Percentiles rank a stretch among this genome's conserved stretches.
Evolutionary conservation across 371 early-diverging fungal genomes (phyloP).

Genomic region (Capniomyces stellatus): DNA sequence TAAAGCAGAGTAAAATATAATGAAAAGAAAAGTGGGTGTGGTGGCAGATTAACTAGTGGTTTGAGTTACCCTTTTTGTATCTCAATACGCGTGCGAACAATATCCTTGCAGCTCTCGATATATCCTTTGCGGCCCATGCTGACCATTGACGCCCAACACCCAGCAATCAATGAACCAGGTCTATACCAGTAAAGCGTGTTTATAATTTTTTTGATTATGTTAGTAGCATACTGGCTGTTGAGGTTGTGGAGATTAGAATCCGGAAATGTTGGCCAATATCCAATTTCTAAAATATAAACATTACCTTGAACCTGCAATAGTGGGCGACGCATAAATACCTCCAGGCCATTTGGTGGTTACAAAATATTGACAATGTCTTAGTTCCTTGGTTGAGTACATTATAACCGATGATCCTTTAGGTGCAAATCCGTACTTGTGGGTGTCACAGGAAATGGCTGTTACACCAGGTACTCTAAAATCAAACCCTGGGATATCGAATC

Average conservation of each 20-base stretch:
- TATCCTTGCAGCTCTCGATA: constrained; percentile 54
- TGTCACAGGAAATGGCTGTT: constrained; percentile 88
- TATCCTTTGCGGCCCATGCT: constrained; percentile 77
- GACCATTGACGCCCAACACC: constrained; percentile 88
- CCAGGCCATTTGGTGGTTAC: constrained; percentile 82
- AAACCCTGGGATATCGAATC: constrained; percentile 57
- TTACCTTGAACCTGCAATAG: constrained; percentile 76
- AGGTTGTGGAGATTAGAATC: background rate
- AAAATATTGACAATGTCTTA: constrained; percentile 83
- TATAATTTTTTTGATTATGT: background rate
- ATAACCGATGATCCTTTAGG: constrained; percentile 94
- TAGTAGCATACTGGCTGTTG: background rate
- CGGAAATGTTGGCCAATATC: too few relatives aligned
- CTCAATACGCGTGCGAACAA: constrained; percentile 52
- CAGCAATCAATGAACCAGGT: constrained; percentile 87
- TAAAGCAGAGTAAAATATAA: background rate
- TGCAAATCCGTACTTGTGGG: constrained; percentile 91
- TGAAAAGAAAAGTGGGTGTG: background rate
- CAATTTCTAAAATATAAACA: too few relatives aligned
- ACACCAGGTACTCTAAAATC: constrained; percentile 89
- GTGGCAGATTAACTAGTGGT: too few relatives aligned
- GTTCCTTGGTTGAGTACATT: constrained; percentile 60
- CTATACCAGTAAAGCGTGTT: constrained; percentile 8
- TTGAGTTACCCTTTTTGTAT: constrained; percentile 36
- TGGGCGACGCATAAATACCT: constrained; percentile 89